phyloP scores from a whole-genome alignment of 140 eudicot species.

The Erigeron philadelphicus region DNA sequence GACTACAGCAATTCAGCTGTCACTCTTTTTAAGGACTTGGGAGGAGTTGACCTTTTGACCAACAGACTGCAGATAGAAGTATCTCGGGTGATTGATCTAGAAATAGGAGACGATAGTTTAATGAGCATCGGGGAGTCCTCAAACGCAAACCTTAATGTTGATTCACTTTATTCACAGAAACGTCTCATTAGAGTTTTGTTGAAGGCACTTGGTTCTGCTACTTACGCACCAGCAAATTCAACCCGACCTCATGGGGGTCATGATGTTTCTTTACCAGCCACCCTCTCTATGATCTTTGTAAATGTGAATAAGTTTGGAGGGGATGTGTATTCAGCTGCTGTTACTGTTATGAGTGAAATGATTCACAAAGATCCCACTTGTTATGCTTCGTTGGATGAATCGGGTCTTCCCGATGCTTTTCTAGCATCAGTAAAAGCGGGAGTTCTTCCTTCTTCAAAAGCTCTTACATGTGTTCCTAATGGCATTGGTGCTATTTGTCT shows the following conservation, averaged over 20 bases:
- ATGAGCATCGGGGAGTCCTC: constrained; percentile 48
- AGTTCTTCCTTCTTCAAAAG: constrained; percentile 70
- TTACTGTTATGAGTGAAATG: constrained; percentile 94
- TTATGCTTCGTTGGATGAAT: constrained; percentile 66
- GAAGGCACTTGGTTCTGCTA: constrained; percentile 95
- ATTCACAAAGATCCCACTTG: constrained; percentile 98
- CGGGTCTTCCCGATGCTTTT: constrained; percentile 87
- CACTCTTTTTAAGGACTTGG: constrained; percentile 87
- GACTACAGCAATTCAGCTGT: constrained; percentile 98
- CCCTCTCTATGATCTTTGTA: constrained; percentile 53
- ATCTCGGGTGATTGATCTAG: constrained; percentile 56
- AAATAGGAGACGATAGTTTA: constrained; percentile 37
- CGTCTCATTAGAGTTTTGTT: constrained; percentile 80
- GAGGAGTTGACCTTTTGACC: constrained; percentile 85
- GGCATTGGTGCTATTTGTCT: constrained; percentile 97
- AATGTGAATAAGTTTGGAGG: constrained; percentile 91
- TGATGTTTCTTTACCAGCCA: constrained; percentile 70
- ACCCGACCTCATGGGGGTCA: constrained; percentile 58
- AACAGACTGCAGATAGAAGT: constrained; percentile 85
- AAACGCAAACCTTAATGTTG: constrained; percentile 38
- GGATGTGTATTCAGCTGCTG: constrained; percentile 79
- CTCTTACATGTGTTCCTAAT: constrained; percentile 82
- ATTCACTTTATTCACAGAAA: constrained; percentile 53
- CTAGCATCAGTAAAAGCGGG: constrained; percentile 69
- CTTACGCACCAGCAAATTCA: constrained; percentile 79